Percentiles rank a stretch among this genome's conserved stretches.
These are phyloP conservation scores for Diplocarpon rosae DNA, from an alignment of 2,329 filamentous ascomycete species.

Conservation along the genomic window DNA sequence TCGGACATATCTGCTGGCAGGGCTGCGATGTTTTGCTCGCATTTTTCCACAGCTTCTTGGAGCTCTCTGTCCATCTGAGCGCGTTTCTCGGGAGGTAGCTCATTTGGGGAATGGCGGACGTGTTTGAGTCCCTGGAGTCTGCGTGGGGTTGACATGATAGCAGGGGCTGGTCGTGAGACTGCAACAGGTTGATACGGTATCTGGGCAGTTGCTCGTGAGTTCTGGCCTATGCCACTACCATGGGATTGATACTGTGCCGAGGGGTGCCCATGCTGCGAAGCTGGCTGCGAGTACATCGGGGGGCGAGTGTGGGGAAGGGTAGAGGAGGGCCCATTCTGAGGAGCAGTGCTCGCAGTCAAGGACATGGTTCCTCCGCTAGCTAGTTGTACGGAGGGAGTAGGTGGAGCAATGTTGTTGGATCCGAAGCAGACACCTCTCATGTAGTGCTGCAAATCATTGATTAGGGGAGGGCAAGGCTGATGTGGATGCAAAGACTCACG, in stretches of 20 bases:
- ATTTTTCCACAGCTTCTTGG: slow-evolving; percentile 11
- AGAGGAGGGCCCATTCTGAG: neutral
- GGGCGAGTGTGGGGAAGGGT: neutral
- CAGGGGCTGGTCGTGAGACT: slow-evolving; percentile 1
- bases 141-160: neutral
- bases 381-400: neutral
- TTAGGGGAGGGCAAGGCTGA: neutral
- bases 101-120: slow-evolving; percentile 16
- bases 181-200: neutral
- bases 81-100: slow-evolving; percentile 15
- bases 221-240: neutral
- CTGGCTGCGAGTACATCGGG: too few species aligned
- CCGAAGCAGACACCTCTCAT: slow-evolving; percentile 7
- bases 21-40: slow-evolving; percentile 4
- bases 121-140: neutral
- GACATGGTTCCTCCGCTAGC: neutral
- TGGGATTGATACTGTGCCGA: neutral
- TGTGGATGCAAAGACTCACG: slow-evolving; percentile 5
- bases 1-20: slow-evolving; percentile 3
- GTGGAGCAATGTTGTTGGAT: neutral
- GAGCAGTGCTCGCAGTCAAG: neutral
- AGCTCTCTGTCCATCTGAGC: slow-evolving; percentile 16
- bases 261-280: neutral
- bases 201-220: neutral
- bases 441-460: slow-evolving; percentile 3